These are phyloP conservation scores for Ceratocystis destructans DNA, from an alignment of 2,329 filamentous ascomycete genomes.

Conservation along the genomic window DNA sequence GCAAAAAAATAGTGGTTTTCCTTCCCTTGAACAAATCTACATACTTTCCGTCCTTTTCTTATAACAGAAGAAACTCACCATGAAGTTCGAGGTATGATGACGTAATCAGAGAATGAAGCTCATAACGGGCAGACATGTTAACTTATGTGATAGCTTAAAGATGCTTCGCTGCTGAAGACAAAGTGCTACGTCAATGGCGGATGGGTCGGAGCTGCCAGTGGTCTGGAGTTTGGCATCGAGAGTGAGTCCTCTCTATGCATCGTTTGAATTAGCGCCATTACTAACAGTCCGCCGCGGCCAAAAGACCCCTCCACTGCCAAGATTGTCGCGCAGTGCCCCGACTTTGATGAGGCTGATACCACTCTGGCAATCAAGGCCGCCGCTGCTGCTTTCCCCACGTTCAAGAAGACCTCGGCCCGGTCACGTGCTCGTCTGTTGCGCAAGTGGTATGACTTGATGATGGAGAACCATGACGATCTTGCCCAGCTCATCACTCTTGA, in stretches of 20 bases:
- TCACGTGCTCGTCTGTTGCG: constrained; percentile 46
- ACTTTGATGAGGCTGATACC: constrained; percentile 56
- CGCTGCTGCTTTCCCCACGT: constrained; percentile 47
- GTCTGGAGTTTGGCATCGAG: constrained; percentile 58
- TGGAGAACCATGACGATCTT: constrained; percentile 52
- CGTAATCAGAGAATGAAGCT: neutral
- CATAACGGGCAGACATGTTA: neutral
- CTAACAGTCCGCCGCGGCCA: neutral
- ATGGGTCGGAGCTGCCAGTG: constrained; percentile 58
- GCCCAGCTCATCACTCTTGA: constrained; percentile 56
- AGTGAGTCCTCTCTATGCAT: constrained; percentile 30
- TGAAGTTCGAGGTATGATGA: constrained; percentile 14
- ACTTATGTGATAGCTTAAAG: constrained; percentile 38
- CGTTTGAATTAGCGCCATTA: neutral
- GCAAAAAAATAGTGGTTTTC: neutral
- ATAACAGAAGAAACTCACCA: neutral
- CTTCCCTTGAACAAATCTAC: neutral
- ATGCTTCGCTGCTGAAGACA: constrained; percentile 53
- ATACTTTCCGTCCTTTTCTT: neutral
- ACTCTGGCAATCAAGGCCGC: constrained; percentile 58
- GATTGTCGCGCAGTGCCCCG: constrained; percentile 56
- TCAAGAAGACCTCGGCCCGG: constrained; percentile 45
- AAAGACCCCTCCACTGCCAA: constrained; percentile 58
- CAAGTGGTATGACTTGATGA: constrained; percentile 54
- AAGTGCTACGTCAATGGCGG: constrained; percentile 62